Conservation (phyloP, 352 stramenopile genomes). For the Blastocystis sp. region DNA sequence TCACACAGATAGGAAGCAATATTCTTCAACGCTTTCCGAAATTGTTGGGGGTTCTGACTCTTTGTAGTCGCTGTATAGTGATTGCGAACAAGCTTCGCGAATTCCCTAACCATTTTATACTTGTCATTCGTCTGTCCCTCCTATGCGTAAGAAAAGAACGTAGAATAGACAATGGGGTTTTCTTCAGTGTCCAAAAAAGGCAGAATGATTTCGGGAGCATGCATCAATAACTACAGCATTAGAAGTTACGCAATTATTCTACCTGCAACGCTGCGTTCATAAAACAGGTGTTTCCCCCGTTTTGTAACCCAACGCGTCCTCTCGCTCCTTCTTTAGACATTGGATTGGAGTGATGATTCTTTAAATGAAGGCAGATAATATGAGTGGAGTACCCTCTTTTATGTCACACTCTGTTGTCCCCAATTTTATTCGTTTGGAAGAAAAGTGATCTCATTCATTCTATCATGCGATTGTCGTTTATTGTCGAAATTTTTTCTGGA, state of each 20-base stretch:
- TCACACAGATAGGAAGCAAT: conserved; percentile 52
- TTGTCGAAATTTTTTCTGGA: background rate
- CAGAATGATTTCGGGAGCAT: conserved; percentile 5
- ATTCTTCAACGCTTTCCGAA: conserved; percentile 49
- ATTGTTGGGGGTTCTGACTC: background rate
- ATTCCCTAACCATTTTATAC: conserved; percentile 40
- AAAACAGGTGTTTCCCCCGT: conserved; percentile 24
- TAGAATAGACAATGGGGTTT: background rate
- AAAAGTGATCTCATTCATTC: background rate
- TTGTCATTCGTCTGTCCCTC: conserved; percentile 39
- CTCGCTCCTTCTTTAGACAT: conserved; percentile 39
- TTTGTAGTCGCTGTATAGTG: conserved; percentile 10
- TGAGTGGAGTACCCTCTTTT: too few relatives aligned
- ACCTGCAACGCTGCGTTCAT: conserved; percentile 37
- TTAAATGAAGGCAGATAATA: too few relatives aligned
- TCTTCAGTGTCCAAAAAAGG: conserved; percentile 42
- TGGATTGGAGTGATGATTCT: too few relatives aligned
- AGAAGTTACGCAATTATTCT: background rate
- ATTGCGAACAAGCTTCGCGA: conserved; percentile 9
- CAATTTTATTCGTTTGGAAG: background rate
- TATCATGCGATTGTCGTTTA: background rate
- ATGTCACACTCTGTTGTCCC: too few relatives aligned
- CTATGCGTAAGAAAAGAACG: background rate
- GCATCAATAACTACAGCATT: background rate
- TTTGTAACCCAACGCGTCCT: conserved; percentile 7